Base-by-base conservation (phyloP, 2,329 filamentous ascomycete species). In the Ophiocordyceps camponoti-leonardi region DNA sequence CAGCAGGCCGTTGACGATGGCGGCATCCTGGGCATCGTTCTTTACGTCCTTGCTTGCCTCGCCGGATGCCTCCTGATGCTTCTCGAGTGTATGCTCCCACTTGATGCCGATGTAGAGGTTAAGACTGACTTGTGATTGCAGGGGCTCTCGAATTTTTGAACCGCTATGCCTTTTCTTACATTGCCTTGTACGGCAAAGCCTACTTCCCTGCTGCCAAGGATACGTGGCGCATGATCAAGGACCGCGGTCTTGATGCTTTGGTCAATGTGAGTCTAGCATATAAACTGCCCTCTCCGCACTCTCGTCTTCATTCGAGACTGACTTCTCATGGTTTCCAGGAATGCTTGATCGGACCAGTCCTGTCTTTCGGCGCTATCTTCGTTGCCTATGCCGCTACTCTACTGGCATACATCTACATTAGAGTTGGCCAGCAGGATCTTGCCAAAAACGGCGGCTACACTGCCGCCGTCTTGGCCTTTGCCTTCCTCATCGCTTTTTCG, bases 91-190 rank as follows among this genome's bases (percentile, higher is more conserved):
- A 39, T 6, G 35, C 11, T 37, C n/a, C 22, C 22, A 6, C 22
- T 5, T 19, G 8, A 18, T 16, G 6, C 35, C 4, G 2, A 12
- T 18, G 4, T 1, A 12, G 35, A 10, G n/a, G 2, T 12, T 8
- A 18, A 12, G 35, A 19, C 35, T 39, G 35, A 39, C 35, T 20
- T 10, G 18, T 18, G 6, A 4, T 5, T 4, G n/a, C 35, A 39
- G 35, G 90, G 87, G 81, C 81, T 0, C 77, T 92, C 1, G 72
- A 86, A 51, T 92, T 94, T 56, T 71, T 94, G 64, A 96, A 96
- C 64, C 79, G 86, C 53, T 94, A 93, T 53, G 87, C 87, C 1
- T 94, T 93, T 63, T 87, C 80, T 28, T 86, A 95, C 58, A 94
- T 96, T 56, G 87, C 90, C 0, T 70, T 95, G 0, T 95, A 95